A percentile compares a stretch with the other conserved stretches of the same genome.
Conservation (phyloP, 495 filamentous ascomycete genomes). For the Aspergillus indologenus region DNA sequence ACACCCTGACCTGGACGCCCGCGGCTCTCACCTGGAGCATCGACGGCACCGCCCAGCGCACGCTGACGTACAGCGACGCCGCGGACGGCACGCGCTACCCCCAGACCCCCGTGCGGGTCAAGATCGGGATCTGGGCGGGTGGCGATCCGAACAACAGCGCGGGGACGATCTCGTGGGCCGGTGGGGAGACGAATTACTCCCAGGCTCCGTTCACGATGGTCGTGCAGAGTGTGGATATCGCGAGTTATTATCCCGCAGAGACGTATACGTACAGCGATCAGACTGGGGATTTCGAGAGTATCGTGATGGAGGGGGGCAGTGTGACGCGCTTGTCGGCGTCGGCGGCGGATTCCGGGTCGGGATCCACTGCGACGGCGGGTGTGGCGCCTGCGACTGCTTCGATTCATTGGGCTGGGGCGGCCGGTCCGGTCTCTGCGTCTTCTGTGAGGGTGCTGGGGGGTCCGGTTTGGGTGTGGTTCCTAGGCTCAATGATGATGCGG, state of each 20-base stretch:
- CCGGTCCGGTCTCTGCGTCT: too few species aligned
- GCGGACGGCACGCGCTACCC: slow-evolving; percentile 72
- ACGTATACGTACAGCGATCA: slow-evolving; percentile 34
- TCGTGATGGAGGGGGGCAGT: slow-evolving; percentile 20
- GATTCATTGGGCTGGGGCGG: too few species aligned
- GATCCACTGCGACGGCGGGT: too few species aligned
- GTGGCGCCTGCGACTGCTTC: too few species aligned
- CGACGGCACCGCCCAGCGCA: slow-evolving; percentile 68
- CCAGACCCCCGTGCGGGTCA: slow-evolving; percentile 81
- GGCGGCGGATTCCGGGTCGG: too few species aligned
- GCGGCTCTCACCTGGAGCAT: slow-evolving; percentile 73
- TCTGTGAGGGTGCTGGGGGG: too few species aligned
- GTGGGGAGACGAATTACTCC: slow-evolving; percentile 64
- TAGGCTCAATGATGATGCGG: too few species aligned
- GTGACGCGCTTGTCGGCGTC: too few species aligned
- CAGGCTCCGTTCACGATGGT: slow-evolving; percentile 68
- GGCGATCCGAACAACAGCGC: slow-evolving; percentile 65
- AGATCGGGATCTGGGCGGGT: slow-evolving; percentile 78
- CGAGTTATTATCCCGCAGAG: slow-evolving; percentile 35
- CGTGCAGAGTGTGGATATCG: slow-evolving; percentile 46
- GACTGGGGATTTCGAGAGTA: slow-evolving; percentile 33
- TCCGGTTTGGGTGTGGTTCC: too few species aligned
- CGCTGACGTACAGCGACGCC: slow-evolving; percentile 55
- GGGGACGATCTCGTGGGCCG: slow-evolving; percentile 65
- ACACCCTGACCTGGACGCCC: slow-evolving; percentile 78